Evolutionary conservation across 805 yeast genomes (phyloP), one percentile per base, ranked within the genome.

Genomic region (Barnettozyma vustinii): DNA sequence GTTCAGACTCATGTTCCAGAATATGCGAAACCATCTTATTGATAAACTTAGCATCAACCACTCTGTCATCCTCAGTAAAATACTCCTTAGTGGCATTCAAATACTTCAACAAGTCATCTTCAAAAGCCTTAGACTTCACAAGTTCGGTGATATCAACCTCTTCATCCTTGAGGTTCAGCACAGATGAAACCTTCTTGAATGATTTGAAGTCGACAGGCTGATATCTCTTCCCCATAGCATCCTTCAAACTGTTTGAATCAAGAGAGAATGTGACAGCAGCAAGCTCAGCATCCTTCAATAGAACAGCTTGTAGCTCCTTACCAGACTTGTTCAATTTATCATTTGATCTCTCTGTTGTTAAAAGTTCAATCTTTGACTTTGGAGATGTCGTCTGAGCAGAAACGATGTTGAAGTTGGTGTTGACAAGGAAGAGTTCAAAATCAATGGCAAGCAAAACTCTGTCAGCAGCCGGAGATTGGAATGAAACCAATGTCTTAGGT

Each of bases 191-290:
- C 5, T 56, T 41, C 13, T 53, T 53, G 21, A 42, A 42, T 13
- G 57, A 50, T n/a, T 63, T 48, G 9, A 12, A 18, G 5, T 36
- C 53, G 3, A 54, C 61, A 9, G 58, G 58, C 13, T 53, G 21
- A 6, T 37, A 49, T 36, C 83, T 77, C 58, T 81, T 84, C 25
- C 91, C 91, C 26, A 87, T 62, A 12, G 87, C 79, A 56, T 86
- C 90, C 51, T 79, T 76, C 50, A 87, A 70, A 45, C 77, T 78
- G 57, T 87, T 87, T 35, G 77, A 67, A 5, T 94, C 95, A 33
- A 81, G 79, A 51, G 83, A 79, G 36, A 83, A 62, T 33, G 67
- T 66, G 10, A 67, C 36, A 9, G 63, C 71, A 7, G 59, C 52
- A 9, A 66, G 40, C 27, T 58, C 66, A 9, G 49, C 16, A 7